Conservation (phyloP, 768 basidiomycete species). For the Russula olivacea region DNA sequence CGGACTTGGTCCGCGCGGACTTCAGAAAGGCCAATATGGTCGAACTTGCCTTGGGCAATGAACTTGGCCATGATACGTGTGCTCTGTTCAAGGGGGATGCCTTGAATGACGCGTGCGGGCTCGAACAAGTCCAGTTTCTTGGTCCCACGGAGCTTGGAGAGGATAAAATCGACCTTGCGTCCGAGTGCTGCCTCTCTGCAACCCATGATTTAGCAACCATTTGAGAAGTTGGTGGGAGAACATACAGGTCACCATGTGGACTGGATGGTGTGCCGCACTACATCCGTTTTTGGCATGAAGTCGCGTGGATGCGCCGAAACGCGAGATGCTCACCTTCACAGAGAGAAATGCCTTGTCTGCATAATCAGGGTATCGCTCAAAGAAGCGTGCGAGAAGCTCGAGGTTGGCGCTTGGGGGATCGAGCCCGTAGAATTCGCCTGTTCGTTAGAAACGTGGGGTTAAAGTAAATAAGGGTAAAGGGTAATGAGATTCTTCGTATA, state of each 20-base stretch:
- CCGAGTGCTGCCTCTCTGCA: conserved; percentile 15
- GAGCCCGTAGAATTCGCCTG: conserved; percentile 55
- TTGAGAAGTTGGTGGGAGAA: background rate
- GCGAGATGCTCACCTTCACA: conserved; percentile 37
- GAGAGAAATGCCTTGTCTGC: conserved; percentile 44
- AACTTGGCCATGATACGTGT: conserved; percentile 41
- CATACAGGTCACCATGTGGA: conserved; percentile 16
- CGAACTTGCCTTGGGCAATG: conserved; percentile 50
- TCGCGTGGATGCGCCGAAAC: background rate
- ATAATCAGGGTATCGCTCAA: conserved; percentile 40
- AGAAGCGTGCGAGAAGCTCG: conserved; percentile 46
- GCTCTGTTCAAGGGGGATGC: conserved; percentile 42
- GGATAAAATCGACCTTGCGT: conserved; percentile 21
- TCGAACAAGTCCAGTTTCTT: conserved; percentile 60
- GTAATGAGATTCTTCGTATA: background rate
- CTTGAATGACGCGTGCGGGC: conserved; percentile 43
- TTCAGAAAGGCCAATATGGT: conserved; percentile 58
- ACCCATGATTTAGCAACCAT: background rate
- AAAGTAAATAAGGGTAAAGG: background rate
- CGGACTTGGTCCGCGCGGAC: conserved; percentile 44
- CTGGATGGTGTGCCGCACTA: conserved; percentile 20
- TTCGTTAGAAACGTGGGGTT: background rate
- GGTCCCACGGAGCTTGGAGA: conserved; percentile 40
- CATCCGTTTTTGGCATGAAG: background rate
- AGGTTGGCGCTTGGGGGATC: conserved; percentile 41